Evolutionary conservation across 2,329 filamentous ascomycete species (phyloP), one percentile per base, ranked within the genome.

Genomic region (Dothidotthia symphoricarpi): DNA sequence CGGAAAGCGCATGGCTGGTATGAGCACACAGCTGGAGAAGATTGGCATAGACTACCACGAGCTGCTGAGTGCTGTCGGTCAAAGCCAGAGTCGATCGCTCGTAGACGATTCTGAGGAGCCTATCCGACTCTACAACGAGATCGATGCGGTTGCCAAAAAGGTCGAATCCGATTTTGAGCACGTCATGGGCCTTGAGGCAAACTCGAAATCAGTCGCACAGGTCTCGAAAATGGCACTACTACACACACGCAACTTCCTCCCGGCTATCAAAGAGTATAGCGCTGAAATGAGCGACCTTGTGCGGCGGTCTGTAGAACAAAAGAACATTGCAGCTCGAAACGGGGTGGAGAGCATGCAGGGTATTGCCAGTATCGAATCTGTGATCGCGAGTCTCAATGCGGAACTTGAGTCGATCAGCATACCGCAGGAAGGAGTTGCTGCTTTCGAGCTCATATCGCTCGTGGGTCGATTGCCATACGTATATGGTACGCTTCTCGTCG

Each of bases 401-500:
- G 85, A 86, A 48, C 82, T 95, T 43, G 81, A 80, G 38, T 75
- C 78, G 2, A 69, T 96, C 29, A 83, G 84, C 47, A 75, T 87
- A 32, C 81, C 85, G 6, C 80, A 86, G 42, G 86, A 93, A 43
- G 86, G 87, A 30, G 76, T 86, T 59, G 81, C 87, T 22, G 84
- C 86, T 0, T 90, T 96, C 61, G 85, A 95, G 47, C 79, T 87
- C 27, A 75, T 98, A 15, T 82, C 83, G 13, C 75, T 88, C 15
- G 83, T 96, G 24, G 83, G 90, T 28, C 82, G 90, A 47, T 77
- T 97, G 19, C 93, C 93, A 0, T 84, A 85, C 39, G 82, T 95
- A 54, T 98, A 97, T 63, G 90, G 90, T 0, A 90, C 89, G 2
- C 86, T 95, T 41, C 73, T 95, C 14, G 80, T 88, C 3, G 93